Evolutionary conservation across 306 rosid genomes (phyloP).

Genomic region (Aeschynomene evenia): DNA sequence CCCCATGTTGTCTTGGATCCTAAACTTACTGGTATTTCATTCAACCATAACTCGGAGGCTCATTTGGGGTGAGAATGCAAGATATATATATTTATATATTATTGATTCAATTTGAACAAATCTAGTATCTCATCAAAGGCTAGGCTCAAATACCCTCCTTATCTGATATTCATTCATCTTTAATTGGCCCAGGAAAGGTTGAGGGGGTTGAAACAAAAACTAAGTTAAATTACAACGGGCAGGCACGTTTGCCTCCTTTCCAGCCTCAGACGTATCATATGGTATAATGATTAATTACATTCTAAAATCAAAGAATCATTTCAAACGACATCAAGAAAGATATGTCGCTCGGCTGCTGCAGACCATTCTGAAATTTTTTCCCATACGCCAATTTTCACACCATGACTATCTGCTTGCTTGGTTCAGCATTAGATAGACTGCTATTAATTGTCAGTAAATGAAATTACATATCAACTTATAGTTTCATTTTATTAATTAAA

Average conservation of each 20-base stretch:
- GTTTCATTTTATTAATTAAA: neutral
- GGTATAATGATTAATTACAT: too few species aligned
- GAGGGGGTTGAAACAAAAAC: neutral
- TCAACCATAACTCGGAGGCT: slow-evolving; percentile 84
- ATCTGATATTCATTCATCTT: slow-evolving; percentile 1
- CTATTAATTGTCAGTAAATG: neutral
- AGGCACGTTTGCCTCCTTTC: slow-evolving; percentile 11
- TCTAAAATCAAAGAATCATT: neutral
- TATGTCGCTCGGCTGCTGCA: slow-evolving; percentile 15
- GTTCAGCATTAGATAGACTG: neutral
- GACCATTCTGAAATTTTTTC: neutral
- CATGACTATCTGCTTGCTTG: slow-evolving; percentile 13
- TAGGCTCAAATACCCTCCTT: neutral
- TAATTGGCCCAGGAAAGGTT: neutral
- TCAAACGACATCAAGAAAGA: slow-evolving; percentile 11
- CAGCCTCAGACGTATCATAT: slow-evolving; percentile 3
- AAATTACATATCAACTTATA: slow-evolving; percentile 2
- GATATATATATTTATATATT: too few species aligned
- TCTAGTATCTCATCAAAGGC: too few species aligned
- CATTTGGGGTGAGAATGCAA: too few species aligned
- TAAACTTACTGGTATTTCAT: slow-evolving; percentile 40
- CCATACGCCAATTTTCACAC: neutral
- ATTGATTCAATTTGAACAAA: too few species aligned
- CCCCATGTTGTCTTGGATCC: too few species aligned
- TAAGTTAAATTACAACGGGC: neutral